phyloP scores from a whole-genome alignment of 78 protist species.

The Dictyostelium brefeldianum region DNA sequence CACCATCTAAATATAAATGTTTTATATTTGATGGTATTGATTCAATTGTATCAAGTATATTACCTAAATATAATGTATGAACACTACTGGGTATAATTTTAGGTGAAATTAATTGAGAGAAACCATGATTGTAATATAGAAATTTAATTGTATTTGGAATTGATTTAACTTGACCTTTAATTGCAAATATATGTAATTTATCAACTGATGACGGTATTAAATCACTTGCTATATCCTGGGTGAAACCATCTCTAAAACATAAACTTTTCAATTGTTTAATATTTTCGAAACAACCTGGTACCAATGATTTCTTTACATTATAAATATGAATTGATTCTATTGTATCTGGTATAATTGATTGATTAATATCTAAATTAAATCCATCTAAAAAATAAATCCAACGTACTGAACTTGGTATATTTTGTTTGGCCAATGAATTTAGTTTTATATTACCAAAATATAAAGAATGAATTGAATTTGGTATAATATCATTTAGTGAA shows the following conservation, averaged over 20 bases:
- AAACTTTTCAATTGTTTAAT: not conserved
- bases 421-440: not conserved
- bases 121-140: not conserved
- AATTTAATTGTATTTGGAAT: not conserved
- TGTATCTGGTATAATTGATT: not conserved
- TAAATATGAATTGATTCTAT: not conserved
- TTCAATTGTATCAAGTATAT: not conserved
- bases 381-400: slow-evolving; percentile 5
- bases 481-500: not conserved
- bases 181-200: not conserved
- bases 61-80: not conserved
- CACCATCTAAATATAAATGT: not conserved
- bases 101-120: not conserved
- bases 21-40: not conserved
- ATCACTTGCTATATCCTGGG: not conserved
- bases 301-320: not conserved
- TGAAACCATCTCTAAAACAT: not conserved
- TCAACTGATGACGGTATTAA: not conserved
- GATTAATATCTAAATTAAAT: not conserved
- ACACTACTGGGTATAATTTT: not conserved
- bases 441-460: not conserved
- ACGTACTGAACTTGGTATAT: not conserved
- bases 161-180: not conserved
- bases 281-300: too few species aligned
- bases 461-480: not conserved